These are phyloP conservation scores for Xerocomus tenax DNA, from an alignment of 1,284 basidiomycete species.

Conservation along the genomic window DNA sequence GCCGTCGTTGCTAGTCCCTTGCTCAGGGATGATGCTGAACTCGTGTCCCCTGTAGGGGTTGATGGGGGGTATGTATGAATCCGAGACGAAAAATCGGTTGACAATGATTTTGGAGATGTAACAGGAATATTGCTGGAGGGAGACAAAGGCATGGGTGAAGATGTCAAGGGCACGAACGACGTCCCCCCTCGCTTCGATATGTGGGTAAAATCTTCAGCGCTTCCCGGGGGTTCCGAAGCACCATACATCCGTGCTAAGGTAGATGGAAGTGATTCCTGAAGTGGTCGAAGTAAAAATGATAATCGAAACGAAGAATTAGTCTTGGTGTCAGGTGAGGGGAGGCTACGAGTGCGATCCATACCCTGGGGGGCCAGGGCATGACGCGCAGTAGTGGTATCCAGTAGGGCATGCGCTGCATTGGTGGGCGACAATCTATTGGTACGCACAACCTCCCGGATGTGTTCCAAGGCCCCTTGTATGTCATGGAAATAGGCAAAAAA, in stretches of 20 bases:
- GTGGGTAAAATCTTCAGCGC: conserved; percentile 60
- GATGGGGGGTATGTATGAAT: conserved; percentile 74
- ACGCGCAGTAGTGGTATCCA: conserved; percentile 60
- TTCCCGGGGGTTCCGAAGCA: conserved; percentile 32
- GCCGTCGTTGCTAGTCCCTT: conserved; percentile 26
- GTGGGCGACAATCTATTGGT: conserved; percentile 43
- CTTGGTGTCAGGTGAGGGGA: conserved; percentile 29
- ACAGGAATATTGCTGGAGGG: conserved; percentile 11
- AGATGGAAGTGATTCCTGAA: conserved; percentile 45
- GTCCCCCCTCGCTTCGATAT: conserved; percentile 45
- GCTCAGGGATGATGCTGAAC: conserved; percentile 21
- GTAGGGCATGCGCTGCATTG: conserved; percentile 38
- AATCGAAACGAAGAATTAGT: conserved; percentile 46
- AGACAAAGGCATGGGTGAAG: conserved; percentile 21
- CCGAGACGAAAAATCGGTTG: conserved; percentile 21
- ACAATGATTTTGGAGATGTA: conserved; percentile 7
- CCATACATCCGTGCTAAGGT: conserved; percentile 28
- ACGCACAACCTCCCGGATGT: conserved; percentile 68
- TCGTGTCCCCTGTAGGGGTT: conserved; percentile 38
- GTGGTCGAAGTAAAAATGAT: conserved; percentile 53
- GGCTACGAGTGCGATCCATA: conserved; percentile 36
- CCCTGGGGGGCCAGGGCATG: conserved; percentile 19
- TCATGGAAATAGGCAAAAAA: conserved; percentile 90
- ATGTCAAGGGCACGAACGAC: conserved; percentile 56
- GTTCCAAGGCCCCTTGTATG: conserved; percentile 63